Base-by-base conservation (phyloP, 768 basidiomycete species). In the Albatrellus ellisii region DNA sequence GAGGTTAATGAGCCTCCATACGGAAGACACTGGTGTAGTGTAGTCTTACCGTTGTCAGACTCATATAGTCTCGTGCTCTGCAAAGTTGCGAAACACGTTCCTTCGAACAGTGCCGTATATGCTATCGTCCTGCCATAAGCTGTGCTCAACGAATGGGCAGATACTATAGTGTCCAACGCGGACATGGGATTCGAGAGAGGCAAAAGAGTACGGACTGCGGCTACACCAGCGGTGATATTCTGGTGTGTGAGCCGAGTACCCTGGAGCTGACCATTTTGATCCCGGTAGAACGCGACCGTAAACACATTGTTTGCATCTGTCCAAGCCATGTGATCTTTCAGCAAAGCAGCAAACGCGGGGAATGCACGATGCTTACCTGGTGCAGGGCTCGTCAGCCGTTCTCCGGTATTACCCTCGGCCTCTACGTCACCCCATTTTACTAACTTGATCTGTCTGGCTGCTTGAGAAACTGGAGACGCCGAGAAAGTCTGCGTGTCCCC, bases 191-290 rank as follows among this genome's bases (percentile, higher is more conserved):
- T 75, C 18, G 82, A 72, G 8, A 76, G 63, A 2, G 91, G 89
- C 50, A 94, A 74, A 17, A 91, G 56, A 4, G 77, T 73, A 26
- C 83, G 77, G 18, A 76, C 64, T 3, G 82, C 83, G 0, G 87
- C 76, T n/a, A 91, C 80, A 26, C 87, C 91, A 3, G 91, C 86
- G 2, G 88, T 92, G 44, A 94, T 55, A 49, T 89, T 90, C 57
- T 83, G 71, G 56, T 90, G 86, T 0, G 86, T 86, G 25, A 91
- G 61, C 45, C 77, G 76, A 6, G 70, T 72, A 18, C 72, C 79
- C 43, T 70, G 72, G 6, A 80, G 55, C 28, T 68, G 63, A 26
- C 79, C 73, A 15, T 66, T 60, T 15, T 67, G 52, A 1, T 67
- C 64, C 50, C 68, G 62, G 49, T 69, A 79, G 67, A 79, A 84